Evolutionary conservation across 345 rosid genomes (phyloP).

Genomic region (Syzygium oleosum): DNA sequence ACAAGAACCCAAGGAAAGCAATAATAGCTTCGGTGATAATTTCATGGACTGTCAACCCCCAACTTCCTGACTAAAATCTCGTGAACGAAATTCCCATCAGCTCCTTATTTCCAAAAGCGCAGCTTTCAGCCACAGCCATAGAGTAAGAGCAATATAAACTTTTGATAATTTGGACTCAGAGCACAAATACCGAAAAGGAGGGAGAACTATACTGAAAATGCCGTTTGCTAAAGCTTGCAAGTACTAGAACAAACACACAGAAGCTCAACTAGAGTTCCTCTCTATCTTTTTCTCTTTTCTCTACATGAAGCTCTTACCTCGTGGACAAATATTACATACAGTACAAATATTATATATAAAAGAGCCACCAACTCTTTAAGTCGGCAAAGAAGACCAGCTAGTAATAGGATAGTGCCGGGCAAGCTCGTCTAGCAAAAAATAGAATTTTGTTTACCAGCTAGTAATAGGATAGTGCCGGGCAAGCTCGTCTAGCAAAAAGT

Average conservation of each 20-base stretch:
- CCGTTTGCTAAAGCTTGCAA: background rate
- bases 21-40: background rate
- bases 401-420: background rate
- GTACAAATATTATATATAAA: no score
- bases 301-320: background rate
- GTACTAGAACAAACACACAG: background rate
- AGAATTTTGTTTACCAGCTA: no score
- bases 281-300: background rate
- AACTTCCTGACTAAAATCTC: background rate
- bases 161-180: background rate
- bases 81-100: background rate
- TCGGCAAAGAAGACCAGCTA: background rate
- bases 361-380: background rate
- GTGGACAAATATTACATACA: background rate
- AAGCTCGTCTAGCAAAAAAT: background rate
- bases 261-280: background rate
- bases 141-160: background rate
- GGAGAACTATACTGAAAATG: background rate
- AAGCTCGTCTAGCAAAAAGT: background rate
- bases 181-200: background rate
- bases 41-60: background rate
- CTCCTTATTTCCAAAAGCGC: background rate
- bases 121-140: background rate
- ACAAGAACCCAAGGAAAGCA: background rate
- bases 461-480: background rate